Base-by-base conservation (phyloP, 2,329 filamentous ascomycete genomes). In the Ilyonectria sp. region DNA sequence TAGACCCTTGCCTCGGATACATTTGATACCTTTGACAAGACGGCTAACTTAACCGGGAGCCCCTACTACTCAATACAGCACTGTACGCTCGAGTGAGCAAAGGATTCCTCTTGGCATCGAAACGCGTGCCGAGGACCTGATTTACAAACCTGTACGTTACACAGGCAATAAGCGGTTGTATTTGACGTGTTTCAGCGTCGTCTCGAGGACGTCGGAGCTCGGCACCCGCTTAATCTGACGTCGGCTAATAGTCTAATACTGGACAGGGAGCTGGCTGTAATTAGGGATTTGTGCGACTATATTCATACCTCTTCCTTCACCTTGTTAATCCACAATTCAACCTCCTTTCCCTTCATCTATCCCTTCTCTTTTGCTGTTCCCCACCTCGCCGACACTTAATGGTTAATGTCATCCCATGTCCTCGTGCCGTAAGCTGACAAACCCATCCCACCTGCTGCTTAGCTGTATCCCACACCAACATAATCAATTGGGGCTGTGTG, bases 401-500 rank as follows among this genome's bases (percentile, higher is more conserved):
- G 6, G 9, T 19, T 17, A 35, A 52, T 19, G 49, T 21, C 29
- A 52, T 33, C 49, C 29, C 29, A n/a, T 33, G 49, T 33, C 10
- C 17, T 52, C 49, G 49, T 52, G 19, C 46, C 46, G 19, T 65
- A 57, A 60, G 63, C 63, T 65, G 63, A 65, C 57, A 56, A 60
- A 53, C 63, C 44, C 17, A 17, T 43, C 58, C 47, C 35, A 54
- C 35, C 46, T 19, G 9, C 47, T 52, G 26, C 49, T 52, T 52
- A 29, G 26, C 17, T n/a, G 17, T 8, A 53, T 53, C 31, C 31
- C n/a, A 53, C 50, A 35, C 50, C 50, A 26, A 26, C 26, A 35
- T 21, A 19, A 52, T 35, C 26, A 23, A 33, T 11, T 19, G 63
- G 54, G 63, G 63, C 63, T 60, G 63, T 65, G 63, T 43, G 33